A percentile compares a stretch with the other conserved stretches of the same genome.
These are phyloP conservation scores for Phaeosphaeriaceae sp. DNA, from an alignment of 2,329 filamentous ascomycete genomes.

Conservation along the genomic window DNA sequence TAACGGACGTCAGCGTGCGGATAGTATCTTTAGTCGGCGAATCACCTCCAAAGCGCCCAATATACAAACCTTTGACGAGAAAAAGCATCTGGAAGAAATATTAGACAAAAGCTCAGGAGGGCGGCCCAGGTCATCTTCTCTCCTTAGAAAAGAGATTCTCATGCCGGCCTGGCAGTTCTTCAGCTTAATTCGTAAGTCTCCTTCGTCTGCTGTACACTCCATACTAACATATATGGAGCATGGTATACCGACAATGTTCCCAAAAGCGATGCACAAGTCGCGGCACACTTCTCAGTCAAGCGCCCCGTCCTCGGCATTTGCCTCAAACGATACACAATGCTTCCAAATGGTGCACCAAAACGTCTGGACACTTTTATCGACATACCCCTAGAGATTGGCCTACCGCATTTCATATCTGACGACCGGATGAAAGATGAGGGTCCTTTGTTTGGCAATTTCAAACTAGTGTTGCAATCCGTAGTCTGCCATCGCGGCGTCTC, in stretches of 20 bases:
- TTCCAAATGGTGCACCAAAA: slow-evolving; percentile 69
- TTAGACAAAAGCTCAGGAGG: slow-evolving; percentile 39
- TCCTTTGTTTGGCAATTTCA: slow-evolving; percentile 83
- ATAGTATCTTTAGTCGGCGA: slow-evolving; percentile 59
- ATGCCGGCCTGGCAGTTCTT: slow-evolving; percentile 99
- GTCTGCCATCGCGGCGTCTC: slow-evolving; percentile 90
- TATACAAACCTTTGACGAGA: slow-evolving; percentile 58
- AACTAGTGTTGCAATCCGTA: slow-evolving; percentile 86
- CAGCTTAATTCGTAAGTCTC: slow-evolving; percentile 78
- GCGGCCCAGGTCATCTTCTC: slow-evolving; percentile 47
- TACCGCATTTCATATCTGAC: slow-evolving; percentile 90
- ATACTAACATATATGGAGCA: slow-evolving; percentile 58
- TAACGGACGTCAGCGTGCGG: slow-evolving; percentile 50
- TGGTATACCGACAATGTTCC: slow-evolving; percentile 80
- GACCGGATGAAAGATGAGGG: slow-evolving; percentile 72
- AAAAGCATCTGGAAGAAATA: slow-evolving; percentile 53
- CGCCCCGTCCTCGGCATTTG: slow-evolving; percentile 91
- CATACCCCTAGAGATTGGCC: slow-evolving; percentile 80
- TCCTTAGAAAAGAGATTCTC: slow-evolving; percentile 77
- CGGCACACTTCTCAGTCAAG: slow-evolving; percentile 81
- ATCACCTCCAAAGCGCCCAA: slow-evolving; percentile 51
- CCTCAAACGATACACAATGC: slow-evolving; percentile 86
- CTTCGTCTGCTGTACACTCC: slow-evolving; percentile 4
- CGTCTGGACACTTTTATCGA: slow-evolving; percentile 85
- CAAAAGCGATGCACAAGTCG: slow-evolving; percentile 77